Evolutionary conservation across 129 eudicot genomes (phyloP).

Genomic region (Artemisia tridentata): DNA sequence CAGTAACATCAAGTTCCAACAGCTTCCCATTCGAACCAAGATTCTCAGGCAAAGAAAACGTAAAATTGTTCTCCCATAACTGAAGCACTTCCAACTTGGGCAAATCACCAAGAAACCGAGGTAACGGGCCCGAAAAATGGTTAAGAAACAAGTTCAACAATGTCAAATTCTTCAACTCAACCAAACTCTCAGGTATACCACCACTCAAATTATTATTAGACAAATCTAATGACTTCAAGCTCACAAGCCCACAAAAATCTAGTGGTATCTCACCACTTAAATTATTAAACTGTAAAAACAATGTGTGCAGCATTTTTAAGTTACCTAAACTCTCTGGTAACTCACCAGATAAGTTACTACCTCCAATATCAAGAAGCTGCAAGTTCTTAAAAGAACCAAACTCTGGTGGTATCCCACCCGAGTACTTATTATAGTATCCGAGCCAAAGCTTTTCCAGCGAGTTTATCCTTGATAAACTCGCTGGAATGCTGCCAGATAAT

Average conservation of each 20-base stretch:
- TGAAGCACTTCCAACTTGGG: conserved; percentile 73
- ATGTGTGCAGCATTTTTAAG: conserved; percentile 46
- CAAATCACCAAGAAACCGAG: conserved; percentile 58
- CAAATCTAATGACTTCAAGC: conserved; percentile 72
- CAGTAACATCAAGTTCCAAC: conserved; percentile 46
- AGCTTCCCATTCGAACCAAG: conserved; percentile 67
- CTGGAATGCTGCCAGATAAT: conserved; percentile 60
- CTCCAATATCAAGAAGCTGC: conserved; percentile 49
- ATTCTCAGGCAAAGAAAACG: conserved; percentile 57
- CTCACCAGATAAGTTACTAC: conserved; percentile 67
- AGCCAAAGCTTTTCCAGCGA: conserved; percentile 44
- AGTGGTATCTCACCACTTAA: conserved; percentile 64
- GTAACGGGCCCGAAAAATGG: conserved; percentile 65
- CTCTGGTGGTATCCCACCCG: conserved; percentile 79
- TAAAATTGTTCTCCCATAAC: conserved; percentile 79
- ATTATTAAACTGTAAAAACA: conserved; percentile 69
- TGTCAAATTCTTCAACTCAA: conserved; percentile 52
- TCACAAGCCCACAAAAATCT: conserved; percentile 47
- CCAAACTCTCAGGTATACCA: conserved; percentile 55
- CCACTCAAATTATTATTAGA: conserved; percentile 61
- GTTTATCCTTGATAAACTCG: conserved; percentile 42
- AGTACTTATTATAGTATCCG: conserved; percentile 57
- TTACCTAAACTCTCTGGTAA: conserved; percentile 72
- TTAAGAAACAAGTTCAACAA: conserved; percentile 59
- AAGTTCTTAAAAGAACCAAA: conserved; percentile 49